phyloP scores from a whole-genome alignment of 305 asterid genomes.

The Ilex paraguariensis region DNA sequence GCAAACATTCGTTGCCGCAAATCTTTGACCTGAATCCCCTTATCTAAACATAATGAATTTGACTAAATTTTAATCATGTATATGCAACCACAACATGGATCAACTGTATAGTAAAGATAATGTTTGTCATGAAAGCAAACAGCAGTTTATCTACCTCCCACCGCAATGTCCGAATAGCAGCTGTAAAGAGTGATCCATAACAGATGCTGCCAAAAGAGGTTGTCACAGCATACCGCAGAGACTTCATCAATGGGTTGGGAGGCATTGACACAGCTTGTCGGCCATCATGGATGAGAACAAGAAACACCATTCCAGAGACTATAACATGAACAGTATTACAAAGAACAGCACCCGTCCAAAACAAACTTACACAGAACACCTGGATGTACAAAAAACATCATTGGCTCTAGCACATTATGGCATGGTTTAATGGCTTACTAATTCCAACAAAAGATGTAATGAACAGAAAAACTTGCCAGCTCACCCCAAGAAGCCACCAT shows the following conservation, averaged over 20 bases:
- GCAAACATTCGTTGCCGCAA: conserved; percentile 88
- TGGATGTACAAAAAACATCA: conserved; percentile 30
- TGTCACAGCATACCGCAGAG: conserved; percentile 71
- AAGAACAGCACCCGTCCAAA: conserved; percentile 98
- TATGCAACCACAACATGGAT: not conserved
- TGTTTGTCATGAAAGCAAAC: not conserved
- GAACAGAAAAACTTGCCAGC: conserved; percentile 95
- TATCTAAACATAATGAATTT: conserved; percentile 43
- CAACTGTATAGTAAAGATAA: too few relatives aligned
- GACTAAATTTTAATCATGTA: conserved; percentile 12
- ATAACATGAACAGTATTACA: conserved; percentile 86
- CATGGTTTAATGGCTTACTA: not conserved
- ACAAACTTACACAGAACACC: conserved; percentile 85
- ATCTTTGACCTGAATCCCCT: conserved; percentile 97
- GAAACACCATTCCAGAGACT: conserved; percentile 95
- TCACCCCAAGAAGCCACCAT: conserved; percentile 99
- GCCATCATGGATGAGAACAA: conserved; percentile 83
- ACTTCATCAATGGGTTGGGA: conserved; percentile 61
- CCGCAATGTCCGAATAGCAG: conserved; percentile 86
- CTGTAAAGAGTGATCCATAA: conserved; percentile 98
- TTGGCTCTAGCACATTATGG: too few relatives aligned
- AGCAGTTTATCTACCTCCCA: conserved; percentile 67
- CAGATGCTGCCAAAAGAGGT: conserved; percentile 98
- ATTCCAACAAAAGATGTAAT: conserved; percentile 21
- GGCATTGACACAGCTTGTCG: conserved; percentile 85